Evolutionary conservation across 352 stramenopile species (phyloP).

Genomic region (Globisporangium parvum): DNA sequence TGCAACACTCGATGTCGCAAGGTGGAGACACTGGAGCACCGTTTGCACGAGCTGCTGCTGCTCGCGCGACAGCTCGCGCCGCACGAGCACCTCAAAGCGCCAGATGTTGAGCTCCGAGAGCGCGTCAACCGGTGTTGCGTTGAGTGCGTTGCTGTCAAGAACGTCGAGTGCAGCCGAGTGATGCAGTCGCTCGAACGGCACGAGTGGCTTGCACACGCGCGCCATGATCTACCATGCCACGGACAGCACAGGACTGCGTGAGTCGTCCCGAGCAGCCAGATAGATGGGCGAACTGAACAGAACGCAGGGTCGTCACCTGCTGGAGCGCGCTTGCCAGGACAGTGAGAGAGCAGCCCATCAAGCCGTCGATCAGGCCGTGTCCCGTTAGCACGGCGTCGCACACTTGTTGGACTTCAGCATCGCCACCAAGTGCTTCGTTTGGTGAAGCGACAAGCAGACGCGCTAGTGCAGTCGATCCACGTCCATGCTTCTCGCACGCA

Average conservation of each 20-base stretch:
- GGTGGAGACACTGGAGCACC: not conserved
- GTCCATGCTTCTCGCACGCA: too few species aligned
- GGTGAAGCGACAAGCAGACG: not conserved
- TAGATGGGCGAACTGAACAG: too few species aligned
- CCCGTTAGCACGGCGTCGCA: not conserved
- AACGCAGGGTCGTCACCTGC: not conserved
- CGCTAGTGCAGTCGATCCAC: not conserved
- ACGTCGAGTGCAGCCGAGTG: not conserved
- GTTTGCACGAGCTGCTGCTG: slow-evolving; percentile 1
- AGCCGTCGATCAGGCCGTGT: not conserved
- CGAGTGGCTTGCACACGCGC: not conserved
- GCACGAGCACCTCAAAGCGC: slow-evolving; percentile 8
- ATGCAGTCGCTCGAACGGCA: slow-evolving; percentile 1
- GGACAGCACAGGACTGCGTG: too few species aligned
- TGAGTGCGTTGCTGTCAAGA: too few species aligned
- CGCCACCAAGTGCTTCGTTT: too few species aligned
- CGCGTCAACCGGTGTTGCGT: not conserved
- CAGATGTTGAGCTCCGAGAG: slow-evolving; percentile 8
- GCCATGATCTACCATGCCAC: not conserved
- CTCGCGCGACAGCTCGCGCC: slow-evolving; percentile 5
- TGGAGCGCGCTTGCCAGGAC: not conserved
- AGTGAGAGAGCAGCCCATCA: not conserved
- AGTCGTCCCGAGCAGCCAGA: too few species aligned
- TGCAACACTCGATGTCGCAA: too few species aligned
- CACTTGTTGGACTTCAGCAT: not conserved